A percentile compares a stretch with the other conserved stretches of the same genome.
Conservation (phyloP, 2,329 filamentous ascomycete genomes). For the Talaromyces sp. region DNA sequence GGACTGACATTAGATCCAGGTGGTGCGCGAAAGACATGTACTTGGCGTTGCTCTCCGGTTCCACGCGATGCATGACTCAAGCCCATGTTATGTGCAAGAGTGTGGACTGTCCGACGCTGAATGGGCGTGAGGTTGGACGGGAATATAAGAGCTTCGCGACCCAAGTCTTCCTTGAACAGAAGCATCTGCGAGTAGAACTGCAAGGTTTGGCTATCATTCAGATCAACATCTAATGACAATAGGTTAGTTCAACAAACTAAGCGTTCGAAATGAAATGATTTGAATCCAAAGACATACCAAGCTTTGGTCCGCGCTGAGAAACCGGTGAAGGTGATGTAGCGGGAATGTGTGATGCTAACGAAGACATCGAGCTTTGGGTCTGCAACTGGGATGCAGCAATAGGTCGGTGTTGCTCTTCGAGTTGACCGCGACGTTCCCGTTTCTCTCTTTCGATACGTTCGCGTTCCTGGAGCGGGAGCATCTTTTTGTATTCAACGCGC, state of each 20-base stretch:
- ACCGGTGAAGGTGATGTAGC: slow-evolving; percentile 64
- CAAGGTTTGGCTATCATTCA: slow-evolving; percentile 85
- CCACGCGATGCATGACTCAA: slow-evolving; percentile 88
- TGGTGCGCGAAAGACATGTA: slow-evolving; percentile 70
- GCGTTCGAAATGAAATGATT: not conserved
- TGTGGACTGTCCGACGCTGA: slow-evolving; percentile 86
- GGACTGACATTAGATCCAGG: slow-evolving; percentile 53
- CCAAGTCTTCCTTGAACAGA: slow-evolving; percentile 76
- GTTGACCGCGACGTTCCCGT: slow-evolving; percentile 86
- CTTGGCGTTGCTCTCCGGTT: slow-evolving; percentile 77
- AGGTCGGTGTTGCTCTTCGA: slow-evolving; percentile 91
- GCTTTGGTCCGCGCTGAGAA: slow-evolving; percentile 45
- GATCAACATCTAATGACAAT: slow-evolving; percentile 62
- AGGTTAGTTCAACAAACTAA: not conserved
- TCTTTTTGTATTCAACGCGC: slow-evolving; percentile 98
- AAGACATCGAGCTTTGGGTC: slow-evolving; percentile 80
- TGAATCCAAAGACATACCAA: slow-evolving; percentile 26
- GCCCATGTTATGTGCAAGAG: slow-evolving; percentile 90
- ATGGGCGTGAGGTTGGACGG: slow-evolving; percentile 72
- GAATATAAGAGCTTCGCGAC: slow-evolving; percentile 77
- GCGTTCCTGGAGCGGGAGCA: slow-evolving; percentile 89
- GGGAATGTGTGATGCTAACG: slow-evolving; percentile 61
- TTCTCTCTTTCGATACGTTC: slow-evolving; percentile 97
- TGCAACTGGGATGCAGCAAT: slow-evolving; percentile 63
- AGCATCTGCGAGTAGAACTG: slow-evolving; percentile 86